Evolutionary conservation across 495 filamentous ascomycete genomes (phyloP), one percentile per base, ranked within the genome.

Genomic region (Daldinia bambusicola): DNA sequence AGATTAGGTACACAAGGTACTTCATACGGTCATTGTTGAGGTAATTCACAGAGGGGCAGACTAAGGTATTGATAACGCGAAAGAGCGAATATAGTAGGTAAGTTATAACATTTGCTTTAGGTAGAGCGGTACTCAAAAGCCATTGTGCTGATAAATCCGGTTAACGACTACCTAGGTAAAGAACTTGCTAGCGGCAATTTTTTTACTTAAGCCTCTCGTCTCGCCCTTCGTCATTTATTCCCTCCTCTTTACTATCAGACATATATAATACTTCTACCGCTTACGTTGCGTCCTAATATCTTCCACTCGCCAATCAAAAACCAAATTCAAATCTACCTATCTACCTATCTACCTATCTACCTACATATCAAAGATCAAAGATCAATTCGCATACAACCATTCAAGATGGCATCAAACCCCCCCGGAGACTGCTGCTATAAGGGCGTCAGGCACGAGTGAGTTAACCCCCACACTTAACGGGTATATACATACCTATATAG

Each of bases 381-480:
- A 20, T 48, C 1, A 13, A 4, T 8, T 20, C 43, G 43, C 43
- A 48, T 48, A 48, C 12, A 48, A 48, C 13, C 6, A 34, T 45
- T 31, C 18, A 82, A 61, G 48, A 89, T 89, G 87, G 84, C 87
- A 20, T 89, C 87, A 22, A 81, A 88, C 74, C 81, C 85, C 31
- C 87, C 87, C 37, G 82, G 77, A 67, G 75, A 80, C 58, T 89
- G 87, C 81, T 89, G 87, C 70, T 83, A 83, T 67, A 72, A 84
- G 72, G 87, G 87, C 74, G 65, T 81, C 22, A 79, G 74, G 70
- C 79, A 82, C 38, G 77, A 79, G 80, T 82, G 69, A 73, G 80
- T 81, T 59, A 22, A 31, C 52, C 34, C 41, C 41, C 16, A 10
- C 16, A 20, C 16, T 45, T 45, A 12, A 45, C 9, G 1, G 34